A percentile compares a stretch with the other conserved stretches of the same genome.
Conservation (phyloP, 139 green algal species). For the Mesotaenium endlicherianum region DNA sequence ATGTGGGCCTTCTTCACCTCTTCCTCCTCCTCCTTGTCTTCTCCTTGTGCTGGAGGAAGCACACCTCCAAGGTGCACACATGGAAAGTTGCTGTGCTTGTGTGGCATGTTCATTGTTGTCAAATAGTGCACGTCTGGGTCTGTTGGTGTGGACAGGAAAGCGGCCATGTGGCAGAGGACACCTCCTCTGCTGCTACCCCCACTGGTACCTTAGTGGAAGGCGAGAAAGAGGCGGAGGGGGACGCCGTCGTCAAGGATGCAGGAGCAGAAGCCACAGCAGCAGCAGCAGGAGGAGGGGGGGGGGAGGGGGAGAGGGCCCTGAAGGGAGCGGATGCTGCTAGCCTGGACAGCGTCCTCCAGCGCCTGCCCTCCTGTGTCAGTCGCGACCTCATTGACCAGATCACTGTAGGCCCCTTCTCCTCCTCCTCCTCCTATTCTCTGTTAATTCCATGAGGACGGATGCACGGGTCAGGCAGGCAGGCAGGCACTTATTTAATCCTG, state of each 20-base stretch:
- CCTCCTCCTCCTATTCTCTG: background rate
- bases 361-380: conserved; percentile 71
- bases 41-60: too few species aligned
- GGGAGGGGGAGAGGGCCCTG: background rate
- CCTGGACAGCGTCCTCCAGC: conserved; percentile 71
- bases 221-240: background rate
- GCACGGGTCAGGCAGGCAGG: background rate
- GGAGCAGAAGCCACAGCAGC: conserved; percentile 27
- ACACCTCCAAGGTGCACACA: too few species aligned
- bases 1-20: too few species aligned
- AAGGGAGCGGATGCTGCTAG: conserved; percentile 25
- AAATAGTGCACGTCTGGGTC: too few species aligned
- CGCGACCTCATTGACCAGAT: conserved; percentile 78
- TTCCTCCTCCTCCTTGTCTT: too few species aligned
- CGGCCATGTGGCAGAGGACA: too few species aligned
- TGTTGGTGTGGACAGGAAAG: too few species aligned
- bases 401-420: conserved; percentile 32
- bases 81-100: too few species aligned
- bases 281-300: conserved; percentile 8
- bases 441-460: background rate
- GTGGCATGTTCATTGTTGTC: too few species aligned
- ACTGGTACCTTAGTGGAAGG: too few species aligned
- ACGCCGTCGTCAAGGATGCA: background rate
- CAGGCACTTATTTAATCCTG: background rate
- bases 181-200: too few species aligned